Evolutionary conservation across 495 filamentous ascomycete genomes (phyloP).

Genomic region (Aspergillus coremiiformis): DNA sequence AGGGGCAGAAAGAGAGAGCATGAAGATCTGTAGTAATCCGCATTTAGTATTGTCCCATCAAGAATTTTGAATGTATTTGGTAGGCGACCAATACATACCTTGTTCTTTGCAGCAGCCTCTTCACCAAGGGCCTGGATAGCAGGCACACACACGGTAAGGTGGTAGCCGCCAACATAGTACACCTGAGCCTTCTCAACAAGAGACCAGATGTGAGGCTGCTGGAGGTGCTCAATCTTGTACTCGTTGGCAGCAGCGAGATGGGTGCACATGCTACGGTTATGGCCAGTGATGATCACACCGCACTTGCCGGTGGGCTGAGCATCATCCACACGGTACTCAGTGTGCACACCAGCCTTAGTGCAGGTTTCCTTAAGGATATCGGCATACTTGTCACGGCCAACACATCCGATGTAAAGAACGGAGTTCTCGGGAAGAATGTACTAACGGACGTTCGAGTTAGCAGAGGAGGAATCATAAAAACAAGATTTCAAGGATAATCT

Average conservation of each 20-base stretch:
- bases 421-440: constrained; percentile 85
- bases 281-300: constrained; percentile 92
- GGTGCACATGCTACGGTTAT: constrained; percentile 88
- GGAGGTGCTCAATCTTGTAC: constrained; percentile 91
- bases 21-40: constrained; percentile 50
- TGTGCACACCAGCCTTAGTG: constrained; percentile 74
- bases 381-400: constrained; percentile 87
- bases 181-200: constrained; percentile 79
- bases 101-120: constrained; percentile 81
- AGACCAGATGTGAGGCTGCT: constrained; percentile 83
- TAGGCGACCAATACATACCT: constrained; percentile 39
- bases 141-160: constrained; percentile 80
- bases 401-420: constrained; percentile 86
- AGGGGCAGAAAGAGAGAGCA: constrained; percentile 83
- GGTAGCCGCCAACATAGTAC: constrained; percentile 92
- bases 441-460: constrained; percentile 29
- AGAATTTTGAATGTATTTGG: neutral
- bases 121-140: constrained; percentile 83
- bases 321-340: constrained; percentile 87
- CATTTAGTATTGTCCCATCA: neutral
- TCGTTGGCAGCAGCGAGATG: constrained; percentile 94
- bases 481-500: neutral
- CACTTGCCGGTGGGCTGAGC: constrained; percentile 81
- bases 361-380: constrained; percentile 73
- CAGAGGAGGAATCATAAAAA: neutral